Percentiles rank a stretch among this genome's conserved stretches.
Conservation (phyloP, 495 filamentous ascomycete genomes). For the Xylaria venustula region DNA sequence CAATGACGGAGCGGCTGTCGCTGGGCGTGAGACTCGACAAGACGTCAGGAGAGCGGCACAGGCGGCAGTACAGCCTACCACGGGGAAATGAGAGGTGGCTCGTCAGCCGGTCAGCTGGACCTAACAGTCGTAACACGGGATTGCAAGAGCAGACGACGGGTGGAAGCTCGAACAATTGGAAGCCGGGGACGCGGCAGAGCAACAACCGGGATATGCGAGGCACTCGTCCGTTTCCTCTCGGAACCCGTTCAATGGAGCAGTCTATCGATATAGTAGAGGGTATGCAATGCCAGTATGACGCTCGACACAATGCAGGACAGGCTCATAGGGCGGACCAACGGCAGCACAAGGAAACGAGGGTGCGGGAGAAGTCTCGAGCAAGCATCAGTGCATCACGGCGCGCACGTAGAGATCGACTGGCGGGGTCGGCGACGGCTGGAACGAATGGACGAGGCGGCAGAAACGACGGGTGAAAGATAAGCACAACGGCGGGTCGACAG, state of each 20-base stretch:
- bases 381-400: constrained; percentile 18
- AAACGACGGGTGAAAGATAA: constrained; percentile 30
- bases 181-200: not conserved
- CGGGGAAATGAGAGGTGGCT: too few species aligned
- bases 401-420: constrained; percentile 20
- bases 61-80: not conserved
- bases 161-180: constrained; percentile 13
- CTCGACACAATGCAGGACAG: not conserved
- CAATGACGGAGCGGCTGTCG: not conserved
- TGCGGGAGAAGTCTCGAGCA: not conserved
- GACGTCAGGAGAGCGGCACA: not conserved
- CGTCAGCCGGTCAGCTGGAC: not conserved
- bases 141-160: constrained; percentile 6
- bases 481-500: constrained; percentile 33
- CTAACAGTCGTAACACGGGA: not conserved
- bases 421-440: constrained; percentile 18
- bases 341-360: not conserved
- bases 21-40: not conserved
- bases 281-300: constrained; percentile 13
- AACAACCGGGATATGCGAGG: not conserved
- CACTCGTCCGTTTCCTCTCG: not conserved
- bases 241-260: not conserved
- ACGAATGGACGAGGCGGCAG: constrained; percentile 27
- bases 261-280: constrained; percentile 10
- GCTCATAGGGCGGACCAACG: constrained; percentile 2